Evolutionary conservation across 148 eudicot genomes (phyloP).

Genomic region (Rhododendron kiyosumense): DNA sequence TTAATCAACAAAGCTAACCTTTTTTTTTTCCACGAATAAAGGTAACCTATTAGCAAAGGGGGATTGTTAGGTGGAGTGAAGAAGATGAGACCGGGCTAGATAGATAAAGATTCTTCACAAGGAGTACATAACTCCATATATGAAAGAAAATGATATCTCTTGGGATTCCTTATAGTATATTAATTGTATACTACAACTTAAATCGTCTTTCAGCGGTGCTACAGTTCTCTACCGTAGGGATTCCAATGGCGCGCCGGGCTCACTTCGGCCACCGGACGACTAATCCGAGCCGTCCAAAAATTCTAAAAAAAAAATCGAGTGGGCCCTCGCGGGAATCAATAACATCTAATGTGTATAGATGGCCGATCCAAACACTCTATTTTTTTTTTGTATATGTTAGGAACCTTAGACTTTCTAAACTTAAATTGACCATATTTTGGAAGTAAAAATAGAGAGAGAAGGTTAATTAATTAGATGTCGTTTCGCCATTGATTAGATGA

Average conservation of each 20-base stretch:
- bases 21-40: background rate
- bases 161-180: background rate
- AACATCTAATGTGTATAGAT: no score
- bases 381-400: no score
- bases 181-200: background rate
- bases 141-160: background rate
- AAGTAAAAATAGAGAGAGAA: background rate
- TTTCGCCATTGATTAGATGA: background rate
- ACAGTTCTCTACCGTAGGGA: no score
- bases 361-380: no score
- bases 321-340: no score
- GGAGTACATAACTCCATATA: background rate
- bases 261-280: no score
- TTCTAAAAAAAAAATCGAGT: no score
- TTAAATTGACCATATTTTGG: background rate
- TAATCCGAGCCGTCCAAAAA: no score
- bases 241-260: no score
- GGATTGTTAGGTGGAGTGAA: background rate
- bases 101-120: background rate
- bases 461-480: background rate
- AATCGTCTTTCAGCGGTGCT: no score
- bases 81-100: constrained; percentile 7
- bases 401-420: no score
- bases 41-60: background rate
- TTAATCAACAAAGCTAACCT: background rate